Evolutionary conservation across 768 basidiomycete genomes (phyloP).

Genomic region (Podaxis pistillaris): DNA sequence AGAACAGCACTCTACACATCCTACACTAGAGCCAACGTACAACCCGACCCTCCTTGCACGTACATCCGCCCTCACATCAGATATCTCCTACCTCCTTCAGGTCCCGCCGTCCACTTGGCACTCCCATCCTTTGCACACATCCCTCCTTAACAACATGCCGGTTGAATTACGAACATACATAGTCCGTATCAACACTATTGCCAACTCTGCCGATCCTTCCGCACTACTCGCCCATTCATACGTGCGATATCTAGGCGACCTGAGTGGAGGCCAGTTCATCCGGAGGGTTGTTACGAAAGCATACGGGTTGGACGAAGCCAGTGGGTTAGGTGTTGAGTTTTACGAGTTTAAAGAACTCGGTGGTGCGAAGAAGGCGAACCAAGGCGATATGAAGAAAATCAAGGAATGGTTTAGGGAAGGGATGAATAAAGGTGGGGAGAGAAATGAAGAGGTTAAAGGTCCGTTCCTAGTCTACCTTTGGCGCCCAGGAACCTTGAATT

Average conservation of each 20-base stretch:
- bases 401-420: constrained; percentile 69
- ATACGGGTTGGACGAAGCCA: constrained; percentile 56
- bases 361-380: constrained; percentile 41
- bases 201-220: constrained; percentile 42
- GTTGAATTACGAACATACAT: constrained; percentile 49
- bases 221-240: constrained; percentile 75
- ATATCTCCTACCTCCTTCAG: constrained; percentile 62
- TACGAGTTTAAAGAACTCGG: constrained; percentile 65
- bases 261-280: constrained; percentile 77
- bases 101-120: constrained; percentile 53
- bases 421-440: constrained; percentile 49
- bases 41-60: constrained; percentile 69
- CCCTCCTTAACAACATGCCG: constrained; percentile 46
- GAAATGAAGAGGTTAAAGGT: constrained; percentile 42
- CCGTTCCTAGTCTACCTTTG: constrained; percentile 5
- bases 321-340: constrained; percentile 57
- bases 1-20: constrained; percentile 58
- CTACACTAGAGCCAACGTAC: constrained; percentile 65
- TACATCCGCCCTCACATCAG: constrained; percentile 55
- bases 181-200: constrained; percentile 48
- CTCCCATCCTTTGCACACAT: constrained; percentile 49
- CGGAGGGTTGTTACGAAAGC: constrained; percentile 61
- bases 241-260: constrained; percentile 80
- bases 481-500: not conserved
- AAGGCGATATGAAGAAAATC: constrained; percentile 67